Base-by-base conservation (phyloP, 73 alveolate genomes). In the Tetrahymena borealis region DNA sequence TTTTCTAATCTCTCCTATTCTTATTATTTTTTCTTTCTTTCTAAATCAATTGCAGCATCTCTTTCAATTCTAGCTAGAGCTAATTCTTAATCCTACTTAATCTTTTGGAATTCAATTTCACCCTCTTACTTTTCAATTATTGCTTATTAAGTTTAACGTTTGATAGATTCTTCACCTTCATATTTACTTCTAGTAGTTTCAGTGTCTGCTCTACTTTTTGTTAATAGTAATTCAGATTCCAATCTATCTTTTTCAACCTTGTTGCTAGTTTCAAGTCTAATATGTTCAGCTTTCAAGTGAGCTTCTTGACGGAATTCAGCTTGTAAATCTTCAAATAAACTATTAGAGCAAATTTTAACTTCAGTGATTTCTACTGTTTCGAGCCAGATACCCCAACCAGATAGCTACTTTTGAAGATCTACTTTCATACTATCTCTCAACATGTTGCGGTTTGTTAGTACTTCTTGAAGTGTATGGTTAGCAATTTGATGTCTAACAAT, bases 381-480 rank as follows among this genome's bases (percentile, higher is more conserved):
- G 38, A 92, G 91, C 95, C 95, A 92, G 39, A 92, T 91, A 91
- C 95, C 95, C 95, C 95, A 92, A 33, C 95, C 95, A 28, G 85
- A 60, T 32, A 60, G 85, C 35, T 60, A 60, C 35, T 60, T 60
- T n/a, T 60, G 28, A 60, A 60, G 85, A 60, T 60, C 85, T 18
- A 60, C 85, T 35, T 60, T 60, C 85, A 60, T 60, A 28, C 85
- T 60, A 60, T 60, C 85, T 60, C 85, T 60, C 6, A 60, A 35
- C 85, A 60, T 60, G 85, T 60, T 60, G 28, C 85, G 85, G 85
- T 60, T 60, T 6, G 85, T 60, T 32, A 60, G 85, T 15, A 60
- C 85, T 60, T 60, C 85, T 24, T 32, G n/a, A 20, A 60, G 85
- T 32, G 85, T 60, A 35, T 60, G 85, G 85, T 60, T 60, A n/a